Conservation (phyloP, 768 basidiomycete species). For the Sutorius australiensis region DNA sequence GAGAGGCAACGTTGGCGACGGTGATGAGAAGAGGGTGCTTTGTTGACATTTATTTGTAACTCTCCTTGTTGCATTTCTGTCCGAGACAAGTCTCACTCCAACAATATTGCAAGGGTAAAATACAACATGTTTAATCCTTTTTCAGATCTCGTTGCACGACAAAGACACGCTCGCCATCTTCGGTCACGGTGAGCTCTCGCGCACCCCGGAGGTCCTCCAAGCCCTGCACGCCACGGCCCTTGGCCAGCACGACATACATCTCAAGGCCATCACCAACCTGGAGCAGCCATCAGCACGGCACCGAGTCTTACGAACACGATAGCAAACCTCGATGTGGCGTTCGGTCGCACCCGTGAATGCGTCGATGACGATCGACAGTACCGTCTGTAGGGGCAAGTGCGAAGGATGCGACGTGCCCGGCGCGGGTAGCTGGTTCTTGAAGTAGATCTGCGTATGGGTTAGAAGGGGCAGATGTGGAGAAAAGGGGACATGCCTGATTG, state of each 20-base stretch:
- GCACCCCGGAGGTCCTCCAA: conserved; percentile 52
- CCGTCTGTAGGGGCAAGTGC: conserved; percentile 76
- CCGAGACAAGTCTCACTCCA: neutral
- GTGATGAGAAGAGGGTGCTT: conserved; percentile 16
- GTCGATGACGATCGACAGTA: conserved; percentile 87
- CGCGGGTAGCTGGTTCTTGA: conserved; percentile 87
- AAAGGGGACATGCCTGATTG: conserved; percentile 72
- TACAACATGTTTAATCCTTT: conserved; percentile 56
- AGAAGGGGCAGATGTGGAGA: neutral
- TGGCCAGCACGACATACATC: conserved; percentile 81
- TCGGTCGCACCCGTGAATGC: conserved; percentile 97
- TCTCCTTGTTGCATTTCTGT: conserved; percentile 6
- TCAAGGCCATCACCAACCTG: conserved; percentile 96
- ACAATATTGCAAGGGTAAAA: neutral
- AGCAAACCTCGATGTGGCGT: conserved; percentile 88
- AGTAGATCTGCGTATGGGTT: conserved; percentile 74
- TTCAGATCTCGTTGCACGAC: conserved; percentile 75
- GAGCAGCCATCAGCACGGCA: conserved; percentile 5
- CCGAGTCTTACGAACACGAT: conserved; percentile 5
- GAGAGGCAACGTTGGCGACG: conserved; percentile 31
- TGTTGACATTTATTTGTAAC: conserved; percentile 26
- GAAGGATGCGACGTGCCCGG: conserved; percentile 70
- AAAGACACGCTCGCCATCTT: conserved; percentile 72
- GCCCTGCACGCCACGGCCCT: conserved; percentile 57
- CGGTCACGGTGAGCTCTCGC: conserved; percentile 58